Evolutionary conservation across 306 rosid genomes (phyloP).

Genomic region (Alnus rubra): DNA sequence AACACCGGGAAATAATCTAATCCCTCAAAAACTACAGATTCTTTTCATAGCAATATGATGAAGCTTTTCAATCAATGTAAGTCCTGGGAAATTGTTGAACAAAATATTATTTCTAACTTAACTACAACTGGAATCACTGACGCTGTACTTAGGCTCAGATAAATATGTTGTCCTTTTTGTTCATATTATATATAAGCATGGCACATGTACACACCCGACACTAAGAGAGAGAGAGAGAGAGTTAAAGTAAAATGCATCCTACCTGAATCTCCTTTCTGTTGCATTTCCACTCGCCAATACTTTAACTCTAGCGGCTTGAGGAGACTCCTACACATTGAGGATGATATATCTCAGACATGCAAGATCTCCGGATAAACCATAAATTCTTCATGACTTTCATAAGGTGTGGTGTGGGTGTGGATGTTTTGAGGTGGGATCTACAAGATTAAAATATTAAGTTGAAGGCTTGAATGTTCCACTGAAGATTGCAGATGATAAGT

Average conservation of each 20-base stretch:
- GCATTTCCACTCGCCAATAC: conserved; percentile 98
- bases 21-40: not conserved
- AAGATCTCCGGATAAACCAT: not conserved
- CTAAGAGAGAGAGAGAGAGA: conserved; percentile 2
- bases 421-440: not conserved
- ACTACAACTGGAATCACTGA: not conserved
- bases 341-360: conserved; percentile 19
- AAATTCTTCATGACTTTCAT: not conserved
- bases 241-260: conserved; percentile 9
- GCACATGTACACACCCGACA: too few relatives aligned
- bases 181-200: not conserved
- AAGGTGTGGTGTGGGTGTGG: not conserved
- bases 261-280: conserved; percentile 98
- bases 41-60: not conserved
- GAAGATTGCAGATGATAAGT: not conserved
- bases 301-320: conserved; percentile 98
- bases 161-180: not conserved
- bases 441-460: not conserved
- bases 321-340: conserved; percentile 71
- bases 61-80: not conserved
- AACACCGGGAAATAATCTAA: too few relatives aligned
- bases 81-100: not conserved
- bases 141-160: not conserved
- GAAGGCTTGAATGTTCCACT: conserved; percentile 6
- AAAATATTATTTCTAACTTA: not conserved